Base-by-base conservation (phyloP, 1,139 yeast species). In the Hyphopichia buzzinii region DNA sequence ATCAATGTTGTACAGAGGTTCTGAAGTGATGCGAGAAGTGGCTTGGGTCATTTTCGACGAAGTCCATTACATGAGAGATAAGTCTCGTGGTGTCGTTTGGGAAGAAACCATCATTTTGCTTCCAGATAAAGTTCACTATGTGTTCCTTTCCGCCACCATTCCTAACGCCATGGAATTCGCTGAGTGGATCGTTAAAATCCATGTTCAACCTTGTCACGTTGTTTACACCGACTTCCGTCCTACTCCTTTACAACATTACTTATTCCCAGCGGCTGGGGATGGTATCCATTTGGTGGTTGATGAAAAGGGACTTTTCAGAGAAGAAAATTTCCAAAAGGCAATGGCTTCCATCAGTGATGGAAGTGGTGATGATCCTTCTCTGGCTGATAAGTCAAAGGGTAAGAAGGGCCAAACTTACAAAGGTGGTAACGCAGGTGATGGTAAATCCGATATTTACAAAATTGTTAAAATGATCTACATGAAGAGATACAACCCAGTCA, bases 131-230 rank as follows among this genome's bases (percentile, higher is more conserved):
- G 96, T 94, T 30, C 86, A 81, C 50, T 83, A 84, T 52, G 92
- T 84, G 13, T 82, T 89, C 49, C 69, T 89, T 46, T 89, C 97
- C 11, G 99, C 99, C 34, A 92, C 99, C 3, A 94, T 92, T 45
- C 98, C 99, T 26, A 92, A 92, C 59, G 96, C 98, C 4, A 85
- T 88, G 84, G 97, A 92, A 57, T 92, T 92, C 69, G 98, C 98
- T 8, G 95, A 90, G 54, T 92, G 99, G 99, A 87, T 94, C 37
- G 95, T 96, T 52, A 84, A 87, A 52, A 90, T 84, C 39, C 99
- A 92, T 57, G 74, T 79, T 31, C 98, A 94, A 60, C 98, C 98
- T 2, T 94, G 98, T 57, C 98, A 94, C 61, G 96, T 94, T 59
- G 98, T 94, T 17, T 94, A 92, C 60, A 94, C 99, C 1, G 96